Evolutionary conservation across 495 filamentous ascomycete species (phyloP).

Genomic region (Aspergillus haitiensis): DNA sequence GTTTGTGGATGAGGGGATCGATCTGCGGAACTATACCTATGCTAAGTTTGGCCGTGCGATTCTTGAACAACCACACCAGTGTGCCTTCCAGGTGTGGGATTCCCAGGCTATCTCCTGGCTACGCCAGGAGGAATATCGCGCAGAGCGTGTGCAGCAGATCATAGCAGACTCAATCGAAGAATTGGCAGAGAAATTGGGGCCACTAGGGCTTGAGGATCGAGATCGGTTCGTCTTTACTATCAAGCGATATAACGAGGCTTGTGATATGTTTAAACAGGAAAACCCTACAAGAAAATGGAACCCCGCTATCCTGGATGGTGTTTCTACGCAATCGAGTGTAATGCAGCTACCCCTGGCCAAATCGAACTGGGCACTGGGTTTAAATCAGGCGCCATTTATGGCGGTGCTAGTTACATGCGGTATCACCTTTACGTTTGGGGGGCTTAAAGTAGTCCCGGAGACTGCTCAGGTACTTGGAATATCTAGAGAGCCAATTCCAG

Average conservation of each 20-base stretch:
- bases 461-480: conserved; percentile 48
- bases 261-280: conserved; percentile 37
- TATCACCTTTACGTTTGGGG: conserved; percentile 68
- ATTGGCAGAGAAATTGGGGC: conserved; percentile 48
- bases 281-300: conserved; percentile 47
- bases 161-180: conserved; percentile 49
- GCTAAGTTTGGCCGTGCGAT: conserved; percentile 60
- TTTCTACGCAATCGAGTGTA: conserved; percentile 51
- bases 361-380: conserved; percentile 62
- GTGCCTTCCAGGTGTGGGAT: conserved; percentile 66
- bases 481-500: conserved; percentile 46
- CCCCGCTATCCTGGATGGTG: conserved; percentile 55
- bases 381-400: conserved; percentile 55
- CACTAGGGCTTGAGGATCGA: conserved; percentile 42
- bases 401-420: conserved; percentile 61
- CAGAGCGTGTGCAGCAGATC: conserved; percentile 54
- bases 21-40: conserved; percentile 65
- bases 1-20: conserved; percentile 64
- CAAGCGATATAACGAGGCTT: conserved; percentile 54
- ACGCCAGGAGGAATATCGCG: conserved; percentile 57
- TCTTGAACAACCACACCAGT: conserved; percentile 52
- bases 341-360: conserved; percentile 47
- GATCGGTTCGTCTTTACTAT: conserved; percentile 49
- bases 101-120: conserved; percentile 46
- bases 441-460: conserved; percentile 51